Evolutionary conservation across 2,329 filamentous ascomycete species (phyloP).

Genomic region (Arachnomyces sp.): DNA sequence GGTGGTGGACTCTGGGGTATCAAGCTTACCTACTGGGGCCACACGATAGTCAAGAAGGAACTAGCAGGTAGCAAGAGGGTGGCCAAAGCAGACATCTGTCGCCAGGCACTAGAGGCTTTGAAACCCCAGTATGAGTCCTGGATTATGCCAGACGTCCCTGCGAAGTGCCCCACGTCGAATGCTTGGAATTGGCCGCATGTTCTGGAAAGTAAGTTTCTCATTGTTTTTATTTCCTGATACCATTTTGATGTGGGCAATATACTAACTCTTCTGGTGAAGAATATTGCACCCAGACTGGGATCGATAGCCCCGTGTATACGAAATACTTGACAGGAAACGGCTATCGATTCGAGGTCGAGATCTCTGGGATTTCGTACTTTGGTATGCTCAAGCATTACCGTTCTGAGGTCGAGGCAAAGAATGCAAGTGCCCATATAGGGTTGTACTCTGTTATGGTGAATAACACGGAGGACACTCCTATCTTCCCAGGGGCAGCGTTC

Average conservation of each 20-base stretch:
- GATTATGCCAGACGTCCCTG: conserved; percentile 22
- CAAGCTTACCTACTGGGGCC: conserved; percentile 23
- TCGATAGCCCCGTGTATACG: conserved; percentile 15
- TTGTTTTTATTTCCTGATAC: not conserved
- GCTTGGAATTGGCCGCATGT: conserved; percentile 24
- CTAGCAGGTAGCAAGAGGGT: conserved; percentile 8
- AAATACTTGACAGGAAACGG: conserved; percentile 16
- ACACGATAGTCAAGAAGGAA: conserved; percentile 15
- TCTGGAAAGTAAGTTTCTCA: conserved; percentile 19
- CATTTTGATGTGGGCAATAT: not conserved
- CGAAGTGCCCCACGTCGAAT: conserved; percentile 7
- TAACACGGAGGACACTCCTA: conserved; percentile 2
- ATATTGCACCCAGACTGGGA: conserved; percentile 16
- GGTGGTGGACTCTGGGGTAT: conserved; percentile 17
- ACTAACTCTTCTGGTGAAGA: conserved; percentile 11
- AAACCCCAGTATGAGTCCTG: conserved; percentile 18
- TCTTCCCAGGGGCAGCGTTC: conserved; percentile 5
- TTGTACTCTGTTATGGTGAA: conserved; percentile 18
- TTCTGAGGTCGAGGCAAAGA: conserved; percentile 19
- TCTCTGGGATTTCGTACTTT: conserved; percentile 16
- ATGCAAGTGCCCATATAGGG: conserved; percentile 21
- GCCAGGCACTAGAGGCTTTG: conserved; percentile 20
- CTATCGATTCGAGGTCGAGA: conserved; percentile 21
- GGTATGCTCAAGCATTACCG: conserved; percentile 14
- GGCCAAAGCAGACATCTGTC: conserved; percentile 21